A percentile compares a stretch with the other conserved stretches of the same genome.
Conservation (phyloP, 106 monocot genomes). For the Phalaenopsis aphrodite region DNA sequence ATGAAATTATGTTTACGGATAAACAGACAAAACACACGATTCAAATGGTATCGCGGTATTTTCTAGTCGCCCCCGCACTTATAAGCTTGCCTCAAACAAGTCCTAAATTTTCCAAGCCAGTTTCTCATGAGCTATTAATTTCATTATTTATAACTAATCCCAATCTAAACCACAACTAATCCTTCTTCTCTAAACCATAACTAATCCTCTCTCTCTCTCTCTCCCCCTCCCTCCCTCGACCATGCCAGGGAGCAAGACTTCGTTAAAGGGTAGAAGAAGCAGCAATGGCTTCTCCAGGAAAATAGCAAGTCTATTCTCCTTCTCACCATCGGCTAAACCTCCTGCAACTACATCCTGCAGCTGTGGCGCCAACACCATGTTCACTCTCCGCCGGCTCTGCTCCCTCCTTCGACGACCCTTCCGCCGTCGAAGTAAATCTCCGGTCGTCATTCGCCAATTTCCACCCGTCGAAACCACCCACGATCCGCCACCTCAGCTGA, state of each 20-base stretch:
- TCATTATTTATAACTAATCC: neutral
- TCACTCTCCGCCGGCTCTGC: slow-evolving; percentile 1
- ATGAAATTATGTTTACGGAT: too few species aligned
- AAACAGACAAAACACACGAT: too few species aligned
- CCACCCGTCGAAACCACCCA: neutral
- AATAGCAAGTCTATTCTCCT: neutral
- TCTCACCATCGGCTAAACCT: neutral
- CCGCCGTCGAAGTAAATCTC: slow-evolving; percentile 4
- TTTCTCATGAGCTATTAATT: too few species aligned
- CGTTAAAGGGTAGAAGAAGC: neutral
- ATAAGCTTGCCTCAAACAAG: too few species aligned
- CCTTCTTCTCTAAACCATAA: neutral
- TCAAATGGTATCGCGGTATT: too few species aligned
- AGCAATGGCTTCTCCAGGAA: slow-evolving; percentile 1
- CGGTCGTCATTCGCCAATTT: neutral
- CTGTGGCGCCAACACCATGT: neutral
- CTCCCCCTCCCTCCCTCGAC: neutral
- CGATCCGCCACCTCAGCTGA: neutral
- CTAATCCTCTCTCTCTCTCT: neutral
- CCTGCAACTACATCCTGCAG: neutral
- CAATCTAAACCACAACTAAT: neutral
- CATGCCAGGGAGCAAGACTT: neutral
- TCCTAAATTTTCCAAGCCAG: too few species aligned
- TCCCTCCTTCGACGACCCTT: neutral
- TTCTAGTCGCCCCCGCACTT: too few species aligned